A percentile compares a stretch with the other conserved stretches of the same genome.
Conservation (phyloP, 2,329 filamentous ascomycete species). For the Hypocreales sp. region DNA sequence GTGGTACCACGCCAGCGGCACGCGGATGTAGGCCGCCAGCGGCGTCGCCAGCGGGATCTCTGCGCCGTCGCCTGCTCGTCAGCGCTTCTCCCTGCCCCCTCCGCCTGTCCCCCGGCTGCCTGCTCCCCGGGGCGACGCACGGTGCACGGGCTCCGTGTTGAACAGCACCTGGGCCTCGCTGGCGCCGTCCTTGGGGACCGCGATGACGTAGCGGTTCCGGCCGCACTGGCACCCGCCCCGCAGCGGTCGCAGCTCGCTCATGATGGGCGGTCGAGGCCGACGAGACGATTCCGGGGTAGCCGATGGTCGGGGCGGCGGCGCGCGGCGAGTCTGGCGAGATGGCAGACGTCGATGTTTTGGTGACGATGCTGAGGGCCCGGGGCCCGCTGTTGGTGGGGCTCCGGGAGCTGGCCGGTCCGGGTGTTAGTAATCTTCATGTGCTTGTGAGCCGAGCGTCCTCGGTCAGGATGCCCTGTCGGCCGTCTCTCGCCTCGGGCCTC, state of each 20-base stretch:
- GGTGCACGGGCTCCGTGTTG: slow-evolving; percentile 51
- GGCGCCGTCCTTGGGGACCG: slow-evolving; percentile 43
- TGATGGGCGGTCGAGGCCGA: too few species aligned
- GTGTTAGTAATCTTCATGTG: too few species aligned
- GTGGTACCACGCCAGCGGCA: slow-evolving; percentile 69
- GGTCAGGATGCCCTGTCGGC: too few species aligned
- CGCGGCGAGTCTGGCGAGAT: too few species aligned
- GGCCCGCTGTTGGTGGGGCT: too few species aligned
- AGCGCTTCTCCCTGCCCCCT: background rate
- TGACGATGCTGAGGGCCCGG: too few species aligned
- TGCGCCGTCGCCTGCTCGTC: slow-evolving; percentile 8
- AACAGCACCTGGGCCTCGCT: slow-evolving; percentile 57
- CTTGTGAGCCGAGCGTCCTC: too few species aligned
- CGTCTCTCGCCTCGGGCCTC: too few species aligned
- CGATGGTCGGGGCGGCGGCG: too few species aligned
- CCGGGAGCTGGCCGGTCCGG: too few species aligned
- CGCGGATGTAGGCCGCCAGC: slow-evolving; percentile 66
- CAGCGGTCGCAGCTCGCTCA: slow-evolving; percentile 38
- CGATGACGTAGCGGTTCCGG: slow-evolving; percentile 66
- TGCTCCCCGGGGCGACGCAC: slow-evolving; percentile 36
- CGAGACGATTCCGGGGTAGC: too few species aligned
- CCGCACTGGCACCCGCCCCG: slow-evolving; percentile 74
- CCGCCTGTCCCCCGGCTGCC: background rate
- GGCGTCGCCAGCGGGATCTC: slow-evolving; percentile 56
- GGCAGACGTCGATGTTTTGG: too few species aligned